A percentile compares a stretch with the other conserved stretches of the same genome.
Evolutionary conservation across 2,329 filamentous ascomycete species (phyloP).

Genomic region (Sclerotinia glacialis): DNA sequence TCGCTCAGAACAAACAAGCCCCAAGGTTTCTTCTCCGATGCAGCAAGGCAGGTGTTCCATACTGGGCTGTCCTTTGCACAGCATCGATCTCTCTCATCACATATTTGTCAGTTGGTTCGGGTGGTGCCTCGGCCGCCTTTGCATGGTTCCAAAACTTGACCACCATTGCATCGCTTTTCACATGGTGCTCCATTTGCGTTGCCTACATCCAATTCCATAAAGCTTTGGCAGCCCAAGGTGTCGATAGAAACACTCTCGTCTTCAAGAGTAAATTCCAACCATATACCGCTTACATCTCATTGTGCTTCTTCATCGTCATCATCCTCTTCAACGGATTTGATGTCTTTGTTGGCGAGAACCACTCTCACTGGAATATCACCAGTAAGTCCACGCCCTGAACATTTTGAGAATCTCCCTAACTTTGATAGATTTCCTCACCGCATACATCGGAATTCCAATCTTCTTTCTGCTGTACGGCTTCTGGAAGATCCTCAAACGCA

Average conservation of each 20-base stretch:
- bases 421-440: constrained; percentile 68
- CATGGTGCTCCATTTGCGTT: constrained; percentile 66
- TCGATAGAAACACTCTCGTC: constrained; percentile 64
- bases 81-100: constrained; percentile 67
- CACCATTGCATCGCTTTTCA: constrained; percentile 72
- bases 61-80: constrained; percentile 64
- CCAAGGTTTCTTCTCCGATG: constrained; percentile 58
- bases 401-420: constrained; percentile 50
- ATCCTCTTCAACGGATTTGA: constrained; percentile 72
- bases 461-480: constrained; percentile 67
- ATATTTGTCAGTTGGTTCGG: constrained; percentile 64
- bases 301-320: constrained; percentile 65
- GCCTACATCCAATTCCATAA: constrained; percentile 72
- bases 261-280: constrained; percentile 70
- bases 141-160: constrained; percentile 52
- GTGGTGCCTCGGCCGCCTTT: constrained; percentile 45
- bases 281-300: constrained; percentile 64
- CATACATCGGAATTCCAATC: constrained; percentile 69
- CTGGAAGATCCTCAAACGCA: constrained; percentile 70
- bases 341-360: constrained; percentile 63
- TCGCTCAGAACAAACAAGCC: constrained; percentile 65
- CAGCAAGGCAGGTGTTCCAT: constrained; percentile 64
- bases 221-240: constrained; percentile 65
- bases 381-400: constrained; percentile 36
- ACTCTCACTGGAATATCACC: constrained; percentile 60